Evolutionary conservation across 441 rosid genomes (phyloP).

Genomic region (Adansonia gregorii): DNA sequence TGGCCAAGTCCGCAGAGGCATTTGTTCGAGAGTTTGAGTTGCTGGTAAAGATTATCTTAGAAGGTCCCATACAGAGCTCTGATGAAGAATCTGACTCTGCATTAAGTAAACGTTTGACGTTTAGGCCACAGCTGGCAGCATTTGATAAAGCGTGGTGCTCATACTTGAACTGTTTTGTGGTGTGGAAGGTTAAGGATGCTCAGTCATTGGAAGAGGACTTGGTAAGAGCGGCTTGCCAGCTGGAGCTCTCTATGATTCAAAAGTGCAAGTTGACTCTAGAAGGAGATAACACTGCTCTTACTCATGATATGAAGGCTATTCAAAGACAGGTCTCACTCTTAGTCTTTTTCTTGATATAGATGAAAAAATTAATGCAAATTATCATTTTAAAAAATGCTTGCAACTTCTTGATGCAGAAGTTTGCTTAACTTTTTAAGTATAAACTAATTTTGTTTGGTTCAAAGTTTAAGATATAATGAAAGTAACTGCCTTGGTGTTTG

Average conservation of each 20-base stretch:
- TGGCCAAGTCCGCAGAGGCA: slow-evolving; percentile 66
- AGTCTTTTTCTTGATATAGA: slow-evolving; percentile 3
- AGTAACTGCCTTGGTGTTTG: background rate
- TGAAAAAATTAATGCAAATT: background rate
- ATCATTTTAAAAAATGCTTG: background rate
- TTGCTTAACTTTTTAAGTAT: background rate
- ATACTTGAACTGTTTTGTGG: slow-evolving; percentile 80
- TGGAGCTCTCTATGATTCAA: slow-evolving; percentile 95
- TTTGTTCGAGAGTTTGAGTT: slow-evolving; percentile 74
- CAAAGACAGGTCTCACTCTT: slow-evolving; percentile 62
- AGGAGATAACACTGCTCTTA: slow-evolving; percentile 60
- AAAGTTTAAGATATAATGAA: background rate
- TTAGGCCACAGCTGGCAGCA: slow-evolving; percentile 73
- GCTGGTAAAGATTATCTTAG: slow-evolving; percentile 66
- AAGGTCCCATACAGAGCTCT: slow-evolving; percentile 65
- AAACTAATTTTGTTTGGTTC: slow-evolving; percentile 8
- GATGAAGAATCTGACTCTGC: slow-evolving; percentile 52
- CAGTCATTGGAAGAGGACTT: slow-evolving; percentile 81
- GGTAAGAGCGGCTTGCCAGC: slow-evolving; percentile 97
- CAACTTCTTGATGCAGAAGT: background rate
- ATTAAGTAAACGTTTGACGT: slow-evolving; percentile 55
- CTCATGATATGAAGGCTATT: slow-evolving; percentile 88
- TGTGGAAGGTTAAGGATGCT: slow-evolving; percentile 98
- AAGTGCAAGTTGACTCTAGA: slow-evolving; percentile 73
- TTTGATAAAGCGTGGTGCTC: slow-evolving; percentile 90